phyloP scores from a whole-genome alignment of 2,329 filamentous ascomycete genomes.

The Verticillium isaacii region DNA sequence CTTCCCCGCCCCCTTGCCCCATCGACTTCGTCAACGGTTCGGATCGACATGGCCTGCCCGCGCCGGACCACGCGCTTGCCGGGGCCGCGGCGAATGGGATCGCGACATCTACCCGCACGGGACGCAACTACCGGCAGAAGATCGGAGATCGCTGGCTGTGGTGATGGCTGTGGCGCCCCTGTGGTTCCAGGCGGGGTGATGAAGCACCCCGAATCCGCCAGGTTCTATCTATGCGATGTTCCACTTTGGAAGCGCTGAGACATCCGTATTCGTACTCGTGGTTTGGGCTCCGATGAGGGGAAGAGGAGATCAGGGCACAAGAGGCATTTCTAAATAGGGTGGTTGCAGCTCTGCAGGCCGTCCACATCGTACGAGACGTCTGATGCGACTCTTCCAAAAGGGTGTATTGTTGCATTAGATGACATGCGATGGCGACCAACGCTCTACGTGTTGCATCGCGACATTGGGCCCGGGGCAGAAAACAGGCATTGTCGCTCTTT shows the following conservation, averaged over 20 bases:
- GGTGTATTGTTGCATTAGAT: too few species aligned
- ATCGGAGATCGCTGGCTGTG: not conserved
- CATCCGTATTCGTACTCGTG: not conserved
- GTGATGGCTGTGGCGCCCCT: not conserved
- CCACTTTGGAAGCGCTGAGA: not conserved
- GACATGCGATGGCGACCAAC: too few species aligned
- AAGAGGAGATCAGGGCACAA: too few species aligned
- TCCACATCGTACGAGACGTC: too few species aligned
- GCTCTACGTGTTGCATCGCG: too few species aligned
- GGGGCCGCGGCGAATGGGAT: not conserved
- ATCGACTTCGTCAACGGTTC: not conserved
- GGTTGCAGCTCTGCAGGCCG: too few species aligned
- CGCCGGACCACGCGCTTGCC: not conserved
- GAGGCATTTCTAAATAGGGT: too few species aligned
- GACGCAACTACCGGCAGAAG: not conserved
- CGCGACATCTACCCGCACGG: not conserved
- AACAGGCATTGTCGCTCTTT: too few species aligned
- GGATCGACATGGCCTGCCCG: not conserved
- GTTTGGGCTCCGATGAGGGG: too few species aligned
- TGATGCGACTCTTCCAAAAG: too few species aligned
- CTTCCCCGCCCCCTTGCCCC: not conserved
- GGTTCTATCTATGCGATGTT: not conserved
- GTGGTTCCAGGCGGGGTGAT: not conserved
- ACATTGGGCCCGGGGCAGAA: too few species aligned
- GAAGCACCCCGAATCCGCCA: not conserved